These are phyloP conservation scores for Podaxis sp. DNA, from an alignment of 768 basidiomycete species.

Conservation along the genomic window DNA sequence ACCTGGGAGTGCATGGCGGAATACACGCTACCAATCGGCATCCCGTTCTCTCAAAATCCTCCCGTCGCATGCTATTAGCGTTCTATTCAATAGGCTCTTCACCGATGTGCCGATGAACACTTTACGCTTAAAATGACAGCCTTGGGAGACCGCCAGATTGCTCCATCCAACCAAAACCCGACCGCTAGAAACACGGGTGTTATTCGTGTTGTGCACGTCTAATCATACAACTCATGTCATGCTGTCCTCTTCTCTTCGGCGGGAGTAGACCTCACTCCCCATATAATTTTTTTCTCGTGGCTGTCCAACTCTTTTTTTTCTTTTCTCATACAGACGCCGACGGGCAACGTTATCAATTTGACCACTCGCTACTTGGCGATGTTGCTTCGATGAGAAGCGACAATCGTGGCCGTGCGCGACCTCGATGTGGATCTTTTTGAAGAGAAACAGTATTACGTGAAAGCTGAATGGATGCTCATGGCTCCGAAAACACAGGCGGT, in stretches of 20 bases:
- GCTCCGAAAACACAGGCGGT: neutral
- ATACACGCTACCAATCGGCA: neutral
- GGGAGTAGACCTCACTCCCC: neutral
- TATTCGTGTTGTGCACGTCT: neutral
- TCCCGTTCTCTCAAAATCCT: neutral
- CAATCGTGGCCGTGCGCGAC: neutral
- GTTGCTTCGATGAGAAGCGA: constrained; percentile 1
- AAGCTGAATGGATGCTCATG: neutral
- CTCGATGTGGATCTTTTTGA: neutral
- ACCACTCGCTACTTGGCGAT: neutral
- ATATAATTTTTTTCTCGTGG: neutral
- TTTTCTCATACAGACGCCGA: neutral
- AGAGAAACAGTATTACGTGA: neutral
- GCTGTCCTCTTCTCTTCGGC: constrained; percentile 1
- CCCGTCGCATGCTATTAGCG: neutral
- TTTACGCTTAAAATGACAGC: neutral
- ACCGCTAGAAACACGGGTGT: neutral
- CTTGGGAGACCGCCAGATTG: neutral
- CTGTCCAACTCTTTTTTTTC: neutral
- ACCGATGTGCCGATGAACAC: constrained; percentile 1
- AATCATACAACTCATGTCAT: neutral
- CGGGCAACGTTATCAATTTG: neutral
- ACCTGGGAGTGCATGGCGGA: neutral
- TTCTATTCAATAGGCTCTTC: neutral
- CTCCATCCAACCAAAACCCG: neutral